phyloP scores from a whole-genome alignment of 176 grass and related monocot genomes.

The Triticum timopheevii region DNA sequence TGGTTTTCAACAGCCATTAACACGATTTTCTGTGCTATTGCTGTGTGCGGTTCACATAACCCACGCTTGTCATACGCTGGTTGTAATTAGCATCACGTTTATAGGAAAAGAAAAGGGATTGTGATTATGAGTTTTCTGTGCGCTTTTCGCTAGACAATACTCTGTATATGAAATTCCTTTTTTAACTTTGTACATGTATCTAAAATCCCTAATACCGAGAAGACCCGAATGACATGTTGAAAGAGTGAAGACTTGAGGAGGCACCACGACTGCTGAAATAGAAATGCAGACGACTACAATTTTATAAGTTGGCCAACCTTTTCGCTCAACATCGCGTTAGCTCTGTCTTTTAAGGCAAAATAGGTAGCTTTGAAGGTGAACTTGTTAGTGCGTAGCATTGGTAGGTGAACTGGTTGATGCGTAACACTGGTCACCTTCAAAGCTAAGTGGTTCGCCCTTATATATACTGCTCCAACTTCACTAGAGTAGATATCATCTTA shows the following conservation, averaged over 20 bases:
- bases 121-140: neutral
- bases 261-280: too few relatives aligned
- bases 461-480: neutral
- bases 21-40: too few relatives aligned
- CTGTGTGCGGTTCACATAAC: neutral
- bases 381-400: neutral
- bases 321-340: neutral
- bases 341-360: neutral
- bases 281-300: too few relatives aligned
- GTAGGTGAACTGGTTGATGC: too few relatives aligned
- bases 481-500: neutral
- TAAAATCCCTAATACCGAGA: neutral
- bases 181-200: neutral
- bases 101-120: neutral
- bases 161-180: neutral
- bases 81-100: neutral
- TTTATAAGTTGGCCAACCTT: neutral
- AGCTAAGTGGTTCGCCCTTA: neutral
- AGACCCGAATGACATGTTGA: neutral
- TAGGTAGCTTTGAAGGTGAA: neutral
- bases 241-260: too few relatives aligned
- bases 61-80: neutral
- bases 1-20: too few relatives aligned
- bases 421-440: neutral
- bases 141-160: neutral